A percentile compares a stretch with the other conserved stretches of the same genome.
phyloP scores from a whole-genome alignment of 2,329 filamentous ascomycete genomes.

The Cercospora sp. region DNA sequence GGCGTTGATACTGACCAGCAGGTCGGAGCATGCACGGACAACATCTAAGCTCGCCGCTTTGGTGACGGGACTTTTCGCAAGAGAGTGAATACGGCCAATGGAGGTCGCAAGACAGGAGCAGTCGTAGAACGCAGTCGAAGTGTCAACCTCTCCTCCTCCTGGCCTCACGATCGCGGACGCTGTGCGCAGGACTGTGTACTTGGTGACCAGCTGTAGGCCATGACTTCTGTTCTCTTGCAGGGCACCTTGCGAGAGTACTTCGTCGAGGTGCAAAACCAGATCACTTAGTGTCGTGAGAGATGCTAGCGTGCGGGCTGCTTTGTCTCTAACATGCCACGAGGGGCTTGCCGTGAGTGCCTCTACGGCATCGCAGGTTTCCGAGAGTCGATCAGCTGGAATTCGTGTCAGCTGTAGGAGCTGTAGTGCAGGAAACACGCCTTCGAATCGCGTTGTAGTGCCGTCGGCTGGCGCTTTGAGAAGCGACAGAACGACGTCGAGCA shows the following conservation, averaged over 20 bases:
- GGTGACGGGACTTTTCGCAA: slow-evolving; percentile 37
- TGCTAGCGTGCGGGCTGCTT: slow-evolving; percentile 69
- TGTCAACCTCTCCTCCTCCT: slow-evolving; percentile 10
- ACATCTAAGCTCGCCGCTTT: slow-evolving; percentile 32
- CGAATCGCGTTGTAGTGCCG: slow-evolving; percentile 39
- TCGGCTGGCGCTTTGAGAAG: slow-evolving; percentile 50
- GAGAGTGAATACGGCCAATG: slow-evolving; percentile 17
- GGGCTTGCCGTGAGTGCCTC: slow-evolving; percentile 64
- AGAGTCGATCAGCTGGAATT: slow-evolving; percentile 59
- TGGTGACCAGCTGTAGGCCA: slow-evolving; percentile 37
- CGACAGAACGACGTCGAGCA: slow-evolving; percentile 63
- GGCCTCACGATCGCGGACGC: not conserved
- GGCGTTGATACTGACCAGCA: not conserved
- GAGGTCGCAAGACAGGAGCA: slow-evolving; percentile 11
- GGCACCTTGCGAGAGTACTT: slow-evolving; percentile 11
- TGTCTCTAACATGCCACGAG: slow-evolving; percentile 79
- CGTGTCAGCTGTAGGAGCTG: slow-evolving; percentile 74
- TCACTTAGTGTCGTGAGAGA: slow-evolving; percentile 32
- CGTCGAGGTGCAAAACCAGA: slow-evolving; percentile 14
- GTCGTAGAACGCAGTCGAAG: slow-evolving; percentile 3
- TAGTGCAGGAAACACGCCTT: slow-evolving; percentile 79
- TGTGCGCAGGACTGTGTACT: slow-evolving; percentile 24
- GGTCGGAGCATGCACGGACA: slow-evolving; percentile 11
- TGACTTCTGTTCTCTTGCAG: slow-evolving; percentile 36
- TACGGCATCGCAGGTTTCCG: slow-evolving; percentile 60